Conservation (phyloP, 2,329 filamentous ascomycete genomes). For the Trichoderma hamatum region DNA sequence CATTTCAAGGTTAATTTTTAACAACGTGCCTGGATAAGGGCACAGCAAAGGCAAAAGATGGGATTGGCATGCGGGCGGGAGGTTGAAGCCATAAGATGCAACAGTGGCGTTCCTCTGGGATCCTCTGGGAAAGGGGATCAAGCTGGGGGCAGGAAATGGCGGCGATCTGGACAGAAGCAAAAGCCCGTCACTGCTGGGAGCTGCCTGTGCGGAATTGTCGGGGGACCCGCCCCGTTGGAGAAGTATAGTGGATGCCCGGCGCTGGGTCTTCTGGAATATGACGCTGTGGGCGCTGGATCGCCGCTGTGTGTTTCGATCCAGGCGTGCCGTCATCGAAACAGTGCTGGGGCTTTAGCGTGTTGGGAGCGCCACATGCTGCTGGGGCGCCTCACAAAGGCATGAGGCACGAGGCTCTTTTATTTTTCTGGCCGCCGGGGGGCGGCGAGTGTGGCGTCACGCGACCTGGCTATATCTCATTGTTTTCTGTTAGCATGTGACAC, state of each 20-base stretch:
- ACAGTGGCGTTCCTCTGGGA: neutral
- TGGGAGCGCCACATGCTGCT: neutral
- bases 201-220: conserved; percentile 8
- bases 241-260: neutral
- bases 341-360: neutral
- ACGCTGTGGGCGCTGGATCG: neutral
- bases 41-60: neutral
- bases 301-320: neutral
- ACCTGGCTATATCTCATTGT: neutral
- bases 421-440: neutral
- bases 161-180: neutral
- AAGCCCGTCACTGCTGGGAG: neutral
- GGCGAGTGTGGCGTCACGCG: conserved; percentile 20
- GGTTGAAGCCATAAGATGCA: neutral
- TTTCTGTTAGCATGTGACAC: neutral
- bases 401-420: neutral
- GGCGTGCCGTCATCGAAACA: neutral
- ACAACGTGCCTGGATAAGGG: neutral
- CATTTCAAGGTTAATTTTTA: conserved; percentile 18
- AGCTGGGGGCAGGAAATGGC: neutral
- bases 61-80: neutral
- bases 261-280: neutral
- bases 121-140: neutral
- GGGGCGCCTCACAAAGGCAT: neutral
- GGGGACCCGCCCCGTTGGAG: neutral